Evolutionary conservation across 108 stramenopile genomes (phyloP).

Genomic region (Nannochloropsis gaditana): DNA sequence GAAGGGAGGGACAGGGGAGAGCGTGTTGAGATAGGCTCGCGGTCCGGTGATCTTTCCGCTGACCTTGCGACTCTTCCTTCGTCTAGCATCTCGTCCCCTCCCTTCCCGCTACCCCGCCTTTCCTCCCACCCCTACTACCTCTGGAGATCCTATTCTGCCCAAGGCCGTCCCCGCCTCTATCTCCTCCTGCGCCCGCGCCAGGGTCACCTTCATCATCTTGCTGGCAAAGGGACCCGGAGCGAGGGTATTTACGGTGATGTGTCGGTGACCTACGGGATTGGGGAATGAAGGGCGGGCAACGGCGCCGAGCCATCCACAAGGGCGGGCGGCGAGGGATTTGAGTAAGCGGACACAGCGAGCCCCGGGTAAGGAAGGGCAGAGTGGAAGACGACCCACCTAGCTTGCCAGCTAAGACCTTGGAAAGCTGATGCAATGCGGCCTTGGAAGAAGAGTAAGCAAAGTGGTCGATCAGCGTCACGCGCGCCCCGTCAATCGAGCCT

Average conservation of each 20-base stretch:
- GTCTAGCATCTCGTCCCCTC: background rate
- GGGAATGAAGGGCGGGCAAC: background rate
- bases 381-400: background rate
- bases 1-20: background rate
- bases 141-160: background rate
- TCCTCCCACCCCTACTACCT: background rate
- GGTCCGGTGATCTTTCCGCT: background rate
- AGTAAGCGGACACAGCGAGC: background rate
- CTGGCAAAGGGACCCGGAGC: background rate
- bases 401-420: background rate
- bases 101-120: background rate
- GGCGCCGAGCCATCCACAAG: background rate
- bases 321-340: too few species aligned
- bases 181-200: slow-evolving; percentile 1
- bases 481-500: background rate
- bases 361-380: background rate
- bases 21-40: background rate
- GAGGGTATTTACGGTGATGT: background rate
- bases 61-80: background rate
- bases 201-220: slow-evolving; percentile 18
- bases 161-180: background rate
- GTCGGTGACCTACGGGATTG: background rate
- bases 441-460: slow-evolving; percentile 14
- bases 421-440: background rate
- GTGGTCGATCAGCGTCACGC: slow-evolving; percentile 17